A percentile compares a stretch with the other conserved stretches of the same genome.
Evolutionary conservation across 2,329 filamentous ascomycete genomes (phyloP).

Genomic region (Arthroderma sp.): DNA sequence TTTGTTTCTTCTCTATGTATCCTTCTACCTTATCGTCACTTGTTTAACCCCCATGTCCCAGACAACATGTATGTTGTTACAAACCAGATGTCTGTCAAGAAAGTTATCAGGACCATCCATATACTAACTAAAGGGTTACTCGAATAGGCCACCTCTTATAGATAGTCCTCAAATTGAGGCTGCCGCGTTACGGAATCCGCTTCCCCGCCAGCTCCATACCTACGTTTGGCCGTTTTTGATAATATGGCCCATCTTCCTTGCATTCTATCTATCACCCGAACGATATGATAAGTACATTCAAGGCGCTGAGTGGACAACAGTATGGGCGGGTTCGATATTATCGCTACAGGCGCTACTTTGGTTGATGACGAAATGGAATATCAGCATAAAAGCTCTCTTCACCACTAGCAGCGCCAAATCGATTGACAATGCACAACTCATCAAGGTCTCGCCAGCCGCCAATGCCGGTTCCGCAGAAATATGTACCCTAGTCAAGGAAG

Average conservation of each 20-base stretch:
- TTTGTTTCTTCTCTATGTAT: too few species aligned
- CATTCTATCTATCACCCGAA: constrained; percentile 69
- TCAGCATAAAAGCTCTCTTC: constrained; percentile 70
- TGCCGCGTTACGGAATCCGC: constrained; percentile 76
- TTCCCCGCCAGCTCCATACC: constrained; percentile 65
- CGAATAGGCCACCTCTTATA: constrained; percentile 65
- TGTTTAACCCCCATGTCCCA: neutral
- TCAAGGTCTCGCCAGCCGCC: constrained; percentile 81
- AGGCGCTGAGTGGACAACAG: constrained; percentile 95
- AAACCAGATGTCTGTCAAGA: too few species aligned
- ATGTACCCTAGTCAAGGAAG: constrained; percentile 65
- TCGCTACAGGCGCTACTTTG: constrained; percentile 79
- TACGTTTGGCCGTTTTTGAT: constrained; percentile 91
- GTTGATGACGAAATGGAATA: constrained; percentile 96
- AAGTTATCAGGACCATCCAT: too few species aligned
- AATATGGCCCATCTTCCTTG: constrained; percentile 82
- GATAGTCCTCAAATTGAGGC: constrained; percentile 81
- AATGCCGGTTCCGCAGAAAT: constrained; percentile 88
- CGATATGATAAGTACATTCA: constrained; percentile 85
- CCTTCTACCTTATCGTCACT: neutral
- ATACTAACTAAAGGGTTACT: neutral
- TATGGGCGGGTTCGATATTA: constrained; percentile 79
- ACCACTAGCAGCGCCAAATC: constrained; percentile 59
- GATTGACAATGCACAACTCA: constrained; percentile 63
- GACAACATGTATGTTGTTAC: constrained; percentile 8